These are phyloP conservation scores for Spathaspora arborariae DNA, from an alignment of 805 yeast genomes.

Conservation along the genomic window DNA sequence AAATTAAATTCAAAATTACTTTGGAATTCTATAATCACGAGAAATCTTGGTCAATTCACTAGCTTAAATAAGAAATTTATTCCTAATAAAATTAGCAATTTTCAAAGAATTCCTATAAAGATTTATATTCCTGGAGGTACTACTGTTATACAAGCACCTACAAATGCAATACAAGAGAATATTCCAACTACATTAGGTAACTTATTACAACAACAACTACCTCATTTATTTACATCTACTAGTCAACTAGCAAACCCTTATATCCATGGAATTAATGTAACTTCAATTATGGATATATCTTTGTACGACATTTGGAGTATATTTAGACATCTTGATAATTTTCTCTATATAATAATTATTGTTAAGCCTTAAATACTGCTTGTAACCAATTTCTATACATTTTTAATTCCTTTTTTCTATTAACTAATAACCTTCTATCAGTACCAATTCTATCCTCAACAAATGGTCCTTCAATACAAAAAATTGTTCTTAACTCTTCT, in stretches of 20 bases:
- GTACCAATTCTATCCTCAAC: conserved; percentile 76
- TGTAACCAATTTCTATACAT: conserved; percentile 98
- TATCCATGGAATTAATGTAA: conserved; percentile 31
- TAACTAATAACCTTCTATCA: conserved; percentile 86
- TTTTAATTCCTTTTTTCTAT: conserved; percentile 85
- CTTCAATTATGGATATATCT: conserved; percentile 10
- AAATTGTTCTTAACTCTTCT: conserved; percentile 78
- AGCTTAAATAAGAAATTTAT: conserved; percentile 23
- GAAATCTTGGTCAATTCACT: conserved; percentile 26
- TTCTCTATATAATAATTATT: conserved; percentile 28
- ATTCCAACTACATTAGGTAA: conserved; percentile 10
- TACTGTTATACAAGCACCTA: conserved; percentile 28
- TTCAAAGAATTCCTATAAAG: conserved; percentile 46
- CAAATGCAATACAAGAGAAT: conserved; percentile 2
- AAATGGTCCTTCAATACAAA: conserved; percentile 47
- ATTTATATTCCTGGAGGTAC: conserved; percentile 40
- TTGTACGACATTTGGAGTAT: conserved; percentile 25
- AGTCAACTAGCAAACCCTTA: conserved; percentile 11
- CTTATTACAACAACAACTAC: conserved; percentile 12
- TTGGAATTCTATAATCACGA: conserved; percentile 48
- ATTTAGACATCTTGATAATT: conserved; percentile 34
- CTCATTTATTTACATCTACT: conserved; percentile 9
- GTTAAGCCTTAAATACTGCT: conserved; percentile 60
- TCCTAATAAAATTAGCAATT: conserved; percentile 18
- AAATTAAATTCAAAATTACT: conserved; percentile 54